Evolutionary conservation across 2,329 filamentous ascomycete genomes (phyloP), one percentile per base, ranked within the genome.

Genomic region (Neobulgaria alba): DNA sequence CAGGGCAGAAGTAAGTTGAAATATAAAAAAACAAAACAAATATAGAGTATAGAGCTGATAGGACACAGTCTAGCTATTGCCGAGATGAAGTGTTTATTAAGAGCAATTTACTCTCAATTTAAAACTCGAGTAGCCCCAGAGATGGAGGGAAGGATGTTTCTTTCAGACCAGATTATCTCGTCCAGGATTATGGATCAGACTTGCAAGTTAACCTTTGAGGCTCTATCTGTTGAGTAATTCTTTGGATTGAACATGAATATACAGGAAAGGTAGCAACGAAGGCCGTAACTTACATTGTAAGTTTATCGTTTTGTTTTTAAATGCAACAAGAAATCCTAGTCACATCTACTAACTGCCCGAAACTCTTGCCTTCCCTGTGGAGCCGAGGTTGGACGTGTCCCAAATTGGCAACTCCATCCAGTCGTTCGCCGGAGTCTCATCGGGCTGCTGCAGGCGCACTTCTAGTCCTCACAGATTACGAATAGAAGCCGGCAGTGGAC

Each of bases 91-190:
- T 70, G 68, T 1, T 56, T 84, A 16, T 63, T 84, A 9, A 65
- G 67, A n/a, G 74, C 75, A 38, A 67, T 83, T 1, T 85, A 84
- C 57, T 71, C 70, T 3, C 61, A 59, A 10, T 82, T 72, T 42
- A 64, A 59, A 18, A 83, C 79, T 0, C 57, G 47, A 1, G 48
- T 65, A 20, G 59, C 69, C 5, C 68, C 73, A 0, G 75, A 80
- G 68, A 72, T 67, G 49, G 61, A 61, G 4, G 68, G 67, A 20
- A 68, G 67, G 17, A 83, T 84, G 80, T 64, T 66, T 23, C 75
- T 82, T 67, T 70, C 75, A 16, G 79, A 84, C 53, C 79, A 82
- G 55, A 65, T 83, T 21, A 82, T 84, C 41, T 81, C 79, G 7
- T 73, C 77, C 12, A 67, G 79, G 34, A 79, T 79, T 0, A 57